Evolutionary conservation across 306 rosid genomes (phyloP), one percentile per base, ranked within the genome.

Genomic region (Fagus sylvatica): DNA sequence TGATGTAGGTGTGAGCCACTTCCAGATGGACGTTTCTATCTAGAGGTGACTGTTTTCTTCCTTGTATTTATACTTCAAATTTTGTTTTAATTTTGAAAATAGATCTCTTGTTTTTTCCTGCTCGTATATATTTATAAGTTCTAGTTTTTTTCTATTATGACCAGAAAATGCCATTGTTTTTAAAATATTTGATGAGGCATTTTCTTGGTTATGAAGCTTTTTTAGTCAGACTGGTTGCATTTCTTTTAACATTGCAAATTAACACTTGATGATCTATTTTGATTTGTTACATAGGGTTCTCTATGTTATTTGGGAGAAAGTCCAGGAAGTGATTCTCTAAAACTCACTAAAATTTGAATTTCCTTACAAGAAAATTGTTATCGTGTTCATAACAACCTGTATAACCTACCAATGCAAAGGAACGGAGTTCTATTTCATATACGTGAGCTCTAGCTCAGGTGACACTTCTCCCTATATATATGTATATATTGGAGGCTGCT

Each of bases 21-120:
- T 82, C 89, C 93, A n/a, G 99, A 95, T 80, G 99, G 99, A 65
- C 98, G 99, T 64, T 91, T 95, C 75, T 93, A 93, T 90, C 83
- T 95, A 79, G 97, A 93, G 99, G 99, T 95, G 83, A 84, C 80
- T 28, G 51, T 57, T 22, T 51, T 59, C 33, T 54, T 55, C 43
- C 13, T 73, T 73, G 7, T 34, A 62, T 22, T 74, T 37, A 2
- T 46, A 64, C 43, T 77, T 59, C 51, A 71, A 76, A 59, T 46
- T 33, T 49, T 42, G 40, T 43, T 19, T 8, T 62, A 41, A 37
- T 72, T 33, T 69, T 56, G 15, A 57, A 57, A 57, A 57, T 57
- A 8, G 12, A 46, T 46, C 51, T 57, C 36, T 57, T 57, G 13
- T 57, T 57, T 57, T 22, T 57, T 57, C 64, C 64, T 57, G 32